Conservation (phyloP, 805 yeast species). For the Saturnispora dispora region DNA sequence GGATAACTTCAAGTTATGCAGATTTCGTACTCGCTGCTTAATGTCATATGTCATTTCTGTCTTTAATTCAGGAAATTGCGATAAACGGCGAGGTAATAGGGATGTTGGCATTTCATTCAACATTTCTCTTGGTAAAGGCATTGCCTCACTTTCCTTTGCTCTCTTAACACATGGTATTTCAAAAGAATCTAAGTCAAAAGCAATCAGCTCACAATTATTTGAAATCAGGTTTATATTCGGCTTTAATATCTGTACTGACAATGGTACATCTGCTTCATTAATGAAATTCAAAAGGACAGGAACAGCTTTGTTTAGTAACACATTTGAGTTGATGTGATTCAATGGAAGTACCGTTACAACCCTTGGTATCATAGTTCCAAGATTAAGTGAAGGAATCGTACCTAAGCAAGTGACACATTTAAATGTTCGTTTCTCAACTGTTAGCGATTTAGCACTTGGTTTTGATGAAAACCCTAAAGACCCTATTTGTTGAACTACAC, state of each 20-base stretch:
- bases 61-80: neutral
- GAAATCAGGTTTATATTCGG: neutral
- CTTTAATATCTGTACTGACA: neutral
- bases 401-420: neutral
- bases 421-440: conserved; percentile 14
- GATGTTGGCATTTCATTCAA: neutral
- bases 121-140: neutral
- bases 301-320: neutral
- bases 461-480: conserved; percentile 8
- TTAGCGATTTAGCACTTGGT: conserved; percentile 16
- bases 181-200: neutral
- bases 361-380: neutral
- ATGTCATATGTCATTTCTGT: neutral
- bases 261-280: neutral
- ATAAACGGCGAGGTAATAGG: neutral
- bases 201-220: neutral
- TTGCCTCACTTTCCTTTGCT: neutral
- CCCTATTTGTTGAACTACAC: neutral
- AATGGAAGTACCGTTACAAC: neutral
- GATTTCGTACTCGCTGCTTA: neutral
- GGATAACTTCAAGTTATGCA: neutral
- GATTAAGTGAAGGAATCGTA: neutral
- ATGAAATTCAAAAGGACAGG: neutral
- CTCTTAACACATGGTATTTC: neutral
- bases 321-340: neutral